Percentiles rank a stretch among this genome's conserved stretches.
Evolutionary conservation across 2,329 filamentous ascomycete genomes (phyloP).

Genomic region (Aschersonia sp.): DNA sequence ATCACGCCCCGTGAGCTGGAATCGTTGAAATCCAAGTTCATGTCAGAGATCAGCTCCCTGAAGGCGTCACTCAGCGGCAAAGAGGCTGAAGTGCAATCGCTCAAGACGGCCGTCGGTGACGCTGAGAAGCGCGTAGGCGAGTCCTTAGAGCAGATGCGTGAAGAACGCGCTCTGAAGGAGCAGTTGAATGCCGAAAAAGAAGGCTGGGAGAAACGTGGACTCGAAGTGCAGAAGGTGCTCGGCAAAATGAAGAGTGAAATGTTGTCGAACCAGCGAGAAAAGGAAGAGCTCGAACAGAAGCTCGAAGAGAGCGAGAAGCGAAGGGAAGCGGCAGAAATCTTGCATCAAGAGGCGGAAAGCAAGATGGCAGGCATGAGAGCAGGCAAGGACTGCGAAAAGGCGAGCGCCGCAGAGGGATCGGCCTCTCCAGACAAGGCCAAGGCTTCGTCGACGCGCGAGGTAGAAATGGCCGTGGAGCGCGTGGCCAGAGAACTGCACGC

Average conservation of each 20-base stretch:
- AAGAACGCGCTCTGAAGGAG: constrained; percentile 58
- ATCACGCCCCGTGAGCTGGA: constrained; percentile 89
- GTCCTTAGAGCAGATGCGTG: constrained; percentile 68
- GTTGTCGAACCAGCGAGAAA: constrained; percentile 61
- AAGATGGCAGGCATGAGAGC: constrained; percentile 63
- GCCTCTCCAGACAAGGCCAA: too few relatives aligned
- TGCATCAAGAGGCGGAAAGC: constrained; percentile 62
- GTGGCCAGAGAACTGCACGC: constrained; percentile 88
- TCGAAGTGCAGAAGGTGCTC: constrained; percentile 74
- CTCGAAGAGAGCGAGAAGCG: constrained; percentile 66
- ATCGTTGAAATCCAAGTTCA: constrained; percentile 75
- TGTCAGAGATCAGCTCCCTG: constrained; percentile 88
- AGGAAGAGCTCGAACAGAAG: constrained; percentile 62
- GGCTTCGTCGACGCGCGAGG: constrained; percentile 34
- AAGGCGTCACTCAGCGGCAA: constrained; percentile 85
- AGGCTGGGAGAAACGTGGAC: constrained; percentile 70
- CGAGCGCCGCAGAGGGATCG: constrained; percentile 12
- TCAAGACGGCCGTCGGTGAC: constrained; percentile 78
- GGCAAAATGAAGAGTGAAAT: constrained; percentile 73
- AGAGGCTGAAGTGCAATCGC: constrained; percentile 76
- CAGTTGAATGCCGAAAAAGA: constrained; percentile 61
- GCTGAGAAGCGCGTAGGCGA: constrained; percentile 86
- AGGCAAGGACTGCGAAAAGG: constrained; percentile 32
- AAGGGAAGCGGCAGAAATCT: constrained; percentile 58
- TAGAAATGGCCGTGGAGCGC: constrained; percentile 76